Conservation (phyloP, 805 yeast genomes). For the Schizosaccharomyces japonicus region DNA sequence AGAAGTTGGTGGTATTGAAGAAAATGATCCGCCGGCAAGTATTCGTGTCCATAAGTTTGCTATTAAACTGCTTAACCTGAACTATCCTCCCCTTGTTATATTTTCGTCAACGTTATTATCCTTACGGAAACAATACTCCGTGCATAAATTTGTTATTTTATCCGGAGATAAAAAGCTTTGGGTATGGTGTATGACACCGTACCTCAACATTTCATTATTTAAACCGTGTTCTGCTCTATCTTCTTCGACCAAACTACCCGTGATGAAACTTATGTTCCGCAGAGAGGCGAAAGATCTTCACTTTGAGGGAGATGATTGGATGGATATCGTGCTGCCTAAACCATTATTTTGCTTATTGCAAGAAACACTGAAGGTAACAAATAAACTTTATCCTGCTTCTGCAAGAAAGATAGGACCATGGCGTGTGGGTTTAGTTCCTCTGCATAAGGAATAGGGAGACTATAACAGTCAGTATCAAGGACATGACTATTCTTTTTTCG, state of each 20-base stretch:
- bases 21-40: neutral
- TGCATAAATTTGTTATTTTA: neutral
- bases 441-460: too few relatives aligned
- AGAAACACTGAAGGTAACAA: neutral
- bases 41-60: neutral
- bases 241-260: neutral
- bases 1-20: neutral
- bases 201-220: neutral
- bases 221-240: neutral
- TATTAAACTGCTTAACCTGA: neutral
- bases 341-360: neutral
- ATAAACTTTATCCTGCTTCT: neutral
- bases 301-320: neutral
- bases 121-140: neutral
- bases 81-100: neutral
- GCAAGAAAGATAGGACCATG: neutral
- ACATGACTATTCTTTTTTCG: neutral
- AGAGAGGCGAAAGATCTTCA: neutral
- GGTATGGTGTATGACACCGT: neutral
- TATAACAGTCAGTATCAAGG: neutral
- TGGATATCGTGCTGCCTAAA: neutral
- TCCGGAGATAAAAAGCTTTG: neutral
- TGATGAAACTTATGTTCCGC: neutral
- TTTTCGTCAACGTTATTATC: neutral
- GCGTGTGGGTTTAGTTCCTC: neutral